A percentile compares a stretch with the other conserved stretches of the same genome.
Evolutionary conservation across 2,329 filamentous ascomycete genomes (phyloP).

Genomic region (Fusarium graminum): DNA sequence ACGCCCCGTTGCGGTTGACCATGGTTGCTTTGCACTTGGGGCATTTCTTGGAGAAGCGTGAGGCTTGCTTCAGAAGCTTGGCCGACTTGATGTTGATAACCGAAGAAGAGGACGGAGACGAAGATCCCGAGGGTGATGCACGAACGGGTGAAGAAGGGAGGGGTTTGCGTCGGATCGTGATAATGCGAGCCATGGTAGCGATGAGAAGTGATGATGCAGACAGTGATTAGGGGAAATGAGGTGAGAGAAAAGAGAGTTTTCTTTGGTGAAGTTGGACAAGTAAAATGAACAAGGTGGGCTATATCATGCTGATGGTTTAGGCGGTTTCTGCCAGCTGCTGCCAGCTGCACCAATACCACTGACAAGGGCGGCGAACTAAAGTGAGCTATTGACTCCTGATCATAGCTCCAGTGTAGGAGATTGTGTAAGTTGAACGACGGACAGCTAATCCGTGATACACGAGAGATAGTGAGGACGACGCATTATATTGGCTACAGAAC

Average conservation of each 20-base stretch:
- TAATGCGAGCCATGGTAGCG: constrained; percentile 1
- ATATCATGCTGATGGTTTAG: not conserved
- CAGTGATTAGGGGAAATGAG: rapidly evolving
- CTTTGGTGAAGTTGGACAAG: rapidly evolving
- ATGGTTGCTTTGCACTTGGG: constrained; percentile 19
- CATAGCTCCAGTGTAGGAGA: no score
- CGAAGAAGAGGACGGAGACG: rapidly evolving
- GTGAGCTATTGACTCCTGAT: no score
- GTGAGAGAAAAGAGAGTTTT: rapidly evolving
- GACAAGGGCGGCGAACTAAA: no score
- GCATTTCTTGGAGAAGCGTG: constrained; percentile 1
- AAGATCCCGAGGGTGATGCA: rapidly evolving
- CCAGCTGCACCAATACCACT: not conserved
- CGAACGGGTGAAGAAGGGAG: not conserved
- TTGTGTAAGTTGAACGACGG: no score
- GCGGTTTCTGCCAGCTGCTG: not conserved
- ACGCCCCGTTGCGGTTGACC: constrained; percentile 1
- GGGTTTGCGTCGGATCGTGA: not conserved
- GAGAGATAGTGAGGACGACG: no score
- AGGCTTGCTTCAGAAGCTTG: no score
- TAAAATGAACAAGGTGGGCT: rapidly evolving
- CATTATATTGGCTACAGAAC: no score
- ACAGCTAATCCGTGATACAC: no score
- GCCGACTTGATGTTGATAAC: rapidly evolving
- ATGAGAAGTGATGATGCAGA: no score